Base-by-base conservation (phyloP, 176 grass and related monocot species). In the Rhipidocladum racemiflorum region DNA sequence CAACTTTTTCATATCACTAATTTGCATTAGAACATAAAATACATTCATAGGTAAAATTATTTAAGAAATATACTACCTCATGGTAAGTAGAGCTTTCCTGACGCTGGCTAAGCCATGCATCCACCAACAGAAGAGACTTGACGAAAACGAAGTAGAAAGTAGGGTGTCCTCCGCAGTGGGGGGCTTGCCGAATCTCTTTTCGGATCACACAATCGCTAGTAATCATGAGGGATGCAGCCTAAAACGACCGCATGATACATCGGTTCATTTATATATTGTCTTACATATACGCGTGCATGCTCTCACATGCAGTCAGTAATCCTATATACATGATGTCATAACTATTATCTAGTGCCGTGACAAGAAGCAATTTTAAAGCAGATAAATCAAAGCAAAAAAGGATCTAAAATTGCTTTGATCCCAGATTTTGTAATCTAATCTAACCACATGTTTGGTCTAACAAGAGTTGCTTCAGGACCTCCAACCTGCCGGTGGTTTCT, bases 81-180 rank as follows among this genome's bases (percentile, higher is more conserved):
- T n/a, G n/a, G n/a, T n/a, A n/a, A n/a, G n/a, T n/a, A n/a, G n/a
- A n/a, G n/a, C n/a, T n/a, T n/a, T n/a, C n/a, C n/a, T n/a, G n/a
- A n/a, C n/a, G n/a, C n/a, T n/a, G n/a, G n/a, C n/a, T n/a, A n/a
- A n/a, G n/a, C n/a, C n/a, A n/a, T n/a, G n/a, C n/a, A n/a, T n/a
- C n/a, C n/a, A 77, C 56, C 72, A 42, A 62, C 74, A 48, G 25
- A 74, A 39, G 76, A 34, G 82, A 81, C 69, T 17, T n/a, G 25
- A 15, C 24, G 82, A 81, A 85, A 75, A 81, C 76, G 62, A 89
- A 80, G 53, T 61, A 40, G 75, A 75, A 69, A 85, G 62, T 16
- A 35, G 48, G 6, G 65, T 78, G 53, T 80, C 82, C 13, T 80
- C 87, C 81, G 28, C 81, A n/a, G 39, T 18, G 84, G 75, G 65